These are phyloP conservation scores for Alternaria sp. DNA, from an alignment of 2,329 filamentous ascomycete species.

Conservation along the genomic window DNA sequence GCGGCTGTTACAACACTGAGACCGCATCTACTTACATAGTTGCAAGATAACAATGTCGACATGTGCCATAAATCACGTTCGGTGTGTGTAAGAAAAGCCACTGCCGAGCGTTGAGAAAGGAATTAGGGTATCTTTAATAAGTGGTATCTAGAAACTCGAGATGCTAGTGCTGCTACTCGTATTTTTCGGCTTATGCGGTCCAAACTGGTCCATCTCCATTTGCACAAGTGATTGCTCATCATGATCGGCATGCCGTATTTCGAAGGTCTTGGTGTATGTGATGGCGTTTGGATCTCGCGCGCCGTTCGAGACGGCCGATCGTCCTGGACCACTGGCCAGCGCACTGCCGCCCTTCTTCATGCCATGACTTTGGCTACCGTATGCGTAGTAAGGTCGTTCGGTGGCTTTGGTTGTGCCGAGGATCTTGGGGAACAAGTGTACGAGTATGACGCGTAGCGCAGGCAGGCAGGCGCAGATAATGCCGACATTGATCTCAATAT, in stretches of 20 bases:
- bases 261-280: constrained; percentile 23
- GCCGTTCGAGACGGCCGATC: neutral
- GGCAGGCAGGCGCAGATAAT: constrained; percentile 57
- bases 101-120: neutral
- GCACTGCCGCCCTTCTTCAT: constrained; percentile 29
- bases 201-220: constrained; percentile 8
- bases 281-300: constrained; percentile 8
- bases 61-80: neutral
- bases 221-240: constrained; percentile 18
- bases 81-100: rapidly evolving
- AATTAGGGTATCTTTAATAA: neutral
- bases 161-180: constrained; percentile 14
- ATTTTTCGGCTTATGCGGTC: neutral
- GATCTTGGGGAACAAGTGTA: constrained; percentile 45
- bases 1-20: neutral
- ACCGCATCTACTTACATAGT: neutral
- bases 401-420: constrained; percentile 42
- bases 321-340: constrained; percentile 2
- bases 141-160: constrained; percentile 12
- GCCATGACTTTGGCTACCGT: constrained; percentile 24
- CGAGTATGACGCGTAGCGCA: constrained; percentile 48
- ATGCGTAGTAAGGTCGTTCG: constrained; percentile 18
- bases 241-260: constrained; percentile 15
- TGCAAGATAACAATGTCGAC: neutral
- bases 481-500: constrained; percentile 52